Percentiles rank a stretch among this genome's conserved stretches.
Evolutionary conservation across 176 grass and related monocot species (phyloP).

Genomic region (Tillandsia fasciculata): DNA sequence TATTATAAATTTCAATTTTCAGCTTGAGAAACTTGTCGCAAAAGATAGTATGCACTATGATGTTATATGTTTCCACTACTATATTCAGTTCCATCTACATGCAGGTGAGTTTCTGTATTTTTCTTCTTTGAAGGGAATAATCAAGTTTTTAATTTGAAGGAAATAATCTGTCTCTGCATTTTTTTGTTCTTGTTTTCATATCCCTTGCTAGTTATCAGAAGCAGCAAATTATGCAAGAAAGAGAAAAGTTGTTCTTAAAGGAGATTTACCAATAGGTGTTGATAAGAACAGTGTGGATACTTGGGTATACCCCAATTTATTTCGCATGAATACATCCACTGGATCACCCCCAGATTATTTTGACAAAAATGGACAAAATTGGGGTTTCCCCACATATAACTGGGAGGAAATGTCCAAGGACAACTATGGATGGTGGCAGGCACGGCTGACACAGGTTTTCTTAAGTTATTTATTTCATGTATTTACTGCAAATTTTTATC

Average conservation of each 20-base stretch:
- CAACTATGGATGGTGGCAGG: slow-evolving; percentile 97
- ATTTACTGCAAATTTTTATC: background rate
- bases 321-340: slow-evolving; percentile 97
- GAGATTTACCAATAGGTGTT: slow-evolving; percentile 98
- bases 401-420: slow-evolving; percentile 99
- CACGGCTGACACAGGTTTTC: slow-evolving; percentile 82
- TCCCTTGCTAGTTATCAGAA: slow-evolving; percentile 58
- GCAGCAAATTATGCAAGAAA: slow-evolving; percentile 81
- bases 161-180: background rate
- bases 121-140: background rate
- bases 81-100: slow-evolving; percentile 97
- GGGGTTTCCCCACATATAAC: slow-evolving; percentile 99
- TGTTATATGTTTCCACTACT: slow-evolving; percentile 89
- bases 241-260: slow-evolving; percentile 94
- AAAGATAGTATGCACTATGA: slow-evolving; percentile 75
- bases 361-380: slow-evolving; percentile 99
- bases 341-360: slow-evolving; percentile 98
- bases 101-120: slow-evolving; percentile 64
- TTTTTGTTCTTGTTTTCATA: slow-evolving; percentile 14
- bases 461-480: slow-evolving; percentile 8
- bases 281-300: slow-evolving; percentile 99
- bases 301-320: slow-evolving; percentile 90
- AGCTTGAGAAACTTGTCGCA: slow-evolving; percentile 81
- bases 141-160: slow-evolving; percentile 2
- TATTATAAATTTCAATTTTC: slow-evolving; percentile 10